Conservation (phyloP, 345 rosid species). For the Cardamine resedifolia region DNA sequence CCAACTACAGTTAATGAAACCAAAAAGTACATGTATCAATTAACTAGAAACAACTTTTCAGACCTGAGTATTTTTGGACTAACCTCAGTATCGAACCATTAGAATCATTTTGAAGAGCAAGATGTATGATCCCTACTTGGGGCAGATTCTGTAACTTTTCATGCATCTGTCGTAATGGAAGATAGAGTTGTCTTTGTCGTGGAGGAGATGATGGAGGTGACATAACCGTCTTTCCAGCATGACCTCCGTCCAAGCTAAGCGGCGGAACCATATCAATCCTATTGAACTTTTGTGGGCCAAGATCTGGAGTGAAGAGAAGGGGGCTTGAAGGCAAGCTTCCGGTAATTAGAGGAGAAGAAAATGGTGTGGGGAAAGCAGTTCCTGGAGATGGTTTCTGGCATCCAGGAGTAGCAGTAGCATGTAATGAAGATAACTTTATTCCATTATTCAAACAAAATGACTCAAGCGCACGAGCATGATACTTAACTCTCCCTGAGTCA, state of each 20-base stretch:
- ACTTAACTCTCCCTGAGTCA: slow-evolving; percentile 70
- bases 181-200: slow-evolving; percentile 63
- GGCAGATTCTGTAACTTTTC: slow-evolving; percentile 88
- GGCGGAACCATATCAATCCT: slow-evolving; percentile 91
- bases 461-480: slow-evolving; percentile 93
- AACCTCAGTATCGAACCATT: slow-evolving; percentile 83
- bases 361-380: slow-evolving; percentile 80
- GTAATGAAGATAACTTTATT: slow-evolving; percentile 68
- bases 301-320: slow-evolving; percentile 79
- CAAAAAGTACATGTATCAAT: background rate
- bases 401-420: slow-evolving; percentile 51
- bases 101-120: slow-evolving; percentile 86
- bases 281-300: slow-evolving; percentile 65
- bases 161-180: slow-evolving; percentile 73
- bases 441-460: slow-evolving; percentile 69
- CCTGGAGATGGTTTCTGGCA: slow-evolving; percentile 51
- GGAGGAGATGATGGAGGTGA: slow-evolving; percentile 84
- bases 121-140: slow-evolving; percentile 90
- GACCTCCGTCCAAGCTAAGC: slow-evolving; percentile 77
- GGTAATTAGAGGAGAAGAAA: slow-evolving; percentile 75
- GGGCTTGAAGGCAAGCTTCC: slow-evolving; percentile 98
- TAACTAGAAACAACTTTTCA: background rate
- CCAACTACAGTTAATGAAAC: slow-evolving; percentile 54
- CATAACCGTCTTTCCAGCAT: slow-evolving; percentile 52
- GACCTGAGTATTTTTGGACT: slow-evolving; percentile 24